Conservation (phyloP, 495 filamentous ascomycete species). For the Podospora pseudocomata region DNA sequence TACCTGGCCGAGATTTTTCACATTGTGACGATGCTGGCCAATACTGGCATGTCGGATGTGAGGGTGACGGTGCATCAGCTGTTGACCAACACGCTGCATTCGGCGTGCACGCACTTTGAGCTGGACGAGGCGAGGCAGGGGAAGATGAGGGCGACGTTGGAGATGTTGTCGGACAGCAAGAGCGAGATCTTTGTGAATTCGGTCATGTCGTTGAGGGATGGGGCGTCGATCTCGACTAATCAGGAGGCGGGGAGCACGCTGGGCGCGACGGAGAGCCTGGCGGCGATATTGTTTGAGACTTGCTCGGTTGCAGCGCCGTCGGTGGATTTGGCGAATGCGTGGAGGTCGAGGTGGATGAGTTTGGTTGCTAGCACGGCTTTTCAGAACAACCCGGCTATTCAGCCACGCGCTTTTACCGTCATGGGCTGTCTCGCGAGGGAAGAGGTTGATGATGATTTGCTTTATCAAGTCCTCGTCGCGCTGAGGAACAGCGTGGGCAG, state of each 20-base stretch:
- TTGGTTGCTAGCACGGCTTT: slow-evolving; percentile 66
- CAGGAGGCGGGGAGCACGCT: slow-evolving; percentile 49
- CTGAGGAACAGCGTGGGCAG: slow-evolving; percentile 56
- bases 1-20: slow-evolving; percentile 65
- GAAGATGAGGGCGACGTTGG: slow-evolving; percentile 52
- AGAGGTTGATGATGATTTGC: slow-evolving; percentile 64
- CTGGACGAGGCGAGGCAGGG: slow-evolving; percentile 52
- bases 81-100: slow-evolving; percentile 61
- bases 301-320: slow-evolving; percentile 59
- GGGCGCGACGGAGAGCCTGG: slow-evolving; percentile 50
- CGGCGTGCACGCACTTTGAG: slow-evolving; percentile 58
- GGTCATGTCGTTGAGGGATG: slow-evolving; percentile 38
- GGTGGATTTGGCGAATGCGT: slow-evolving; percentile 60
- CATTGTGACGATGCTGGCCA: slow-evolving; percentile 62
- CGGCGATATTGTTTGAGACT: slow-evolving; percentile 57
- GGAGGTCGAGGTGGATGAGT: slow-evolving; percentile 70
- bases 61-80: slow-evolving; percentile 56
- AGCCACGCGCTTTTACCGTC: slow-evolving; percentile 62
- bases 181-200: slow-evolving; percentile 46
- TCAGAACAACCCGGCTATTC: slow-evolving; percentile 66
- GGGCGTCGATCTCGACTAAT: slow-evolving; percentile 43
- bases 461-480: slow-evolving; percentile 65
- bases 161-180: slow-evolving; percentile 52
- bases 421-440: slow-evolving; percentile 66
- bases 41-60: slow-evolving; percentile 54